Base-by-base conservation (phyloP, 2,329 filamentous ascomycete genomes). In the Colletotrichum orchidophilum region DNA sequence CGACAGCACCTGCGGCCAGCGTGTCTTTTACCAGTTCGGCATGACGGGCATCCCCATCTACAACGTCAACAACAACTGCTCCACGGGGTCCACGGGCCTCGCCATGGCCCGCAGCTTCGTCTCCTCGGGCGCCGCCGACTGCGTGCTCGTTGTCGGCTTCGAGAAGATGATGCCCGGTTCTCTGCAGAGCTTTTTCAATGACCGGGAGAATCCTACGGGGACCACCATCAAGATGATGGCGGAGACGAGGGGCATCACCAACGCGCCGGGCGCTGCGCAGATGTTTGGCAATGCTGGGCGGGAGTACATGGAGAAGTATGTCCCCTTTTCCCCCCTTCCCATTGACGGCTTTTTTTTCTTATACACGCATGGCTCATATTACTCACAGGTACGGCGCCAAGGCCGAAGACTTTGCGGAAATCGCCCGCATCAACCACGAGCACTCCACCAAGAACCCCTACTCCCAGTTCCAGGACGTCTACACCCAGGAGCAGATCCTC, bases 11-110 rank as follows among this genome's bases (percentile, higher is more conserved):
- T 96, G 93, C 83, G 96, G 96, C 58, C 96, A 98, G 86, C 92
- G 96, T 75, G 95, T 98, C 78, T 98, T 98, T 84, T 98, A 98
- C 85, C 96, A 98, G 84, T 98, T 98, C 82, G 96, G 96, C 85
- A 95, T 98, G 92, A 98, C 95, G 53, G 88, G 93, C 78, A 98
- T 98, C 77, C 96, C 96, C 78, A 94, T 98, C 80, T 95, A 97
- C 87, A 98, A 98, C 79, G 94, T 97, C 79, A 98, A 98, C 89
- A 98, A 98, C 88, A 98, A 98, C 86, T 98, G 96, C 87, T 94
- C 94, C 4, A 98, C 96, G 0, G 96, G 96, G n/a, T 95, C 92
- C 5, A 97, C 96, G 0, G 96, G 96, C 9, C 85, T 98, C 69
- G 91, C 92, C 79, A 92, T 98, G 88, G 96, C 89, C 2, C 87